Base-by-base conservation (phyloP, 2,329 filamentous ascomycete genomes). In the Sclerotinia nivalis region DNA sequence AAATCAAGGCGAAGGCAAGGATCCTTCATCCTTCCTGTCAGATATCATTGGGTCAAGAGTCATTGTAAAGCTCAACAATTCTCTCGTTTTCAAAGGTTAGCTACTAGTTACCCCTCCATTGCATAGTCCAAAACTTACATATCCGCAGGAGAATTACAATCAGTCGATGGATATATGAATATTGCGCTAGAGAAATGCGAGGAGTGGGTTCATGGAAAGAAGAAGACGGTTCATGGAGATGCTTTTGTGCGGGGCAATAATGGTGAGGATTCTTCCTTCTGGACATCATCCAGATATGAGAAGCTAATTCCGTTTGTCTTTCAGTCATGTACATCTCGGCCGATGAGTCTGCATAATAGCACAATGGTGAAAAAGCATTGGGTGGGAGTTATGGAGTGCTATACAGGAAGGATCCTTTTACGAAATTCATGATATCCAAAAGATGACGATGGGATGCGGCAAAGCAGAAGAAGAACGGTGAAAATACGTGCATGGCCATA, bases 121-220 rank as follows among this genome's bases (percentile, higher is more conserved):
- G 65, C 71, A 78, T 62, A 78, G 34, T 25, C 2, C 5, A 22
- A 52, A 50, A 8, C 68, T 56, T 28, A 66, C 25, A 45, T 4
- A 15, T 49, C 18, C 47, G 25, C 73, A 97, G 95, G 96, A 75
- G 93, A 97, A 80, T 87, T 98, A 50, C 94, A 98, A 80, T 97
- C 94, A 0, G 95, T 99, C 64, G 96, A 99, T 81, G 96, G 96
- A 66, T 99, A 98, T 83, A 99, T 99, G 96, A 99, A 99, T 83
- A 97, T 99, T 80, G 95, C 96, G 18, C 87, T 99, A 43, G 96
- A 99, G 81, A 96, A 97, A 83, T 97, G 93, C 28, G 90, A 93
- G 74, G 96, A 99, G 82, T 93, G 90, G 76, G 91, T 97, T 75
- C 91, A 97, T 78, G 95, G 94, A 55, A 87, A 89, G 73, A 88